Base-by-base conservation (phyloP, 768 basidiomycete genomes). In the Hirschioporus abietinus region DNA sequence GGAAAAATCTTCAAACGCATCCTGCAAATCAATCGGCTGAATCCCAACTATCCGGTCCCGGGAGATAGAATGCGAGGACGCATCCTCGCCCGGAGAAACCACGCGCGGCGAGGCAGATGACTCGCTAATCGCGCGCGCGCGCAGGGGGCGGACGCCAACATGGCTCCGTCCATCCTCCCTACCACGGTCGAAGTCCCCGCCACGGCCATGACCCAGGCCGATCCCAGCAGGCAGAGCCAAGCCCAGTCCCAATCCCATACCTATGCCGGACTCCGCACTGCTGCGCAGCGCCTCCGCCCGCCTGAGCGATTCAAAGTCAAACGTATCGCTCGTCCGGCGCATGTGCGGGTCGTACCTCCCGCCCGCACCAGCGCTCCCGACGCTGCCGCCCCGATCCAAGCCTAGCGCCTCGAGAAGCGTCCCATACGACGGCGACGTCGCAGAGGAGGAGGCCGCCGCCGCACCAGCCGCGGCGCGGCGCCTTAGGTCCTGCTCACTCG, bases 121-220 rank as follows among this genome's bases (percentile, higher is more conserved):
- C 60, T 61, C 60, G 18, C 60, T 61, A 8, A 61, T 61, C 30
- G 60, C 60, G 17, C 60, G 60, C 24, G 60, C 12, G 25, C 60
- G 42, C 42, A 52, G 42, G 42, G 42, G 15, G 15, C 42, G 42
- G 15, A 12, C 42, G 12, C 20, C 42, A 10, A 3, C 15, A 20
- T 52, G 15, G 15, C 42, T 20, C 15, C 42, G 15, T 20, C 42
- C 42, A 15, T 52, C 42, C 42, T 20, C 42, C 15, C 42, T 3
- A 3, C 20, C 42, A 52, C 42, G 42, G 12, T 52, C 42, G 42
- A 15, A 30, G 30, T 52, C 20, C 4, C 42, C 42, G 4, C 42
- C 20, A 12, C 42, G 15, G 42, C 42, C 30, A 30, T 2, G 30
- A 10, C 42, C 42, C 2, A 15, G 42, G 6, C 15, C 12, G 4